A percentile compares a stretch with the other conserved stretches of the same genome.
Conservation (phyloP, 2,329 filamentous ascomycete species). For the Trichoderma sp. region DNA sequence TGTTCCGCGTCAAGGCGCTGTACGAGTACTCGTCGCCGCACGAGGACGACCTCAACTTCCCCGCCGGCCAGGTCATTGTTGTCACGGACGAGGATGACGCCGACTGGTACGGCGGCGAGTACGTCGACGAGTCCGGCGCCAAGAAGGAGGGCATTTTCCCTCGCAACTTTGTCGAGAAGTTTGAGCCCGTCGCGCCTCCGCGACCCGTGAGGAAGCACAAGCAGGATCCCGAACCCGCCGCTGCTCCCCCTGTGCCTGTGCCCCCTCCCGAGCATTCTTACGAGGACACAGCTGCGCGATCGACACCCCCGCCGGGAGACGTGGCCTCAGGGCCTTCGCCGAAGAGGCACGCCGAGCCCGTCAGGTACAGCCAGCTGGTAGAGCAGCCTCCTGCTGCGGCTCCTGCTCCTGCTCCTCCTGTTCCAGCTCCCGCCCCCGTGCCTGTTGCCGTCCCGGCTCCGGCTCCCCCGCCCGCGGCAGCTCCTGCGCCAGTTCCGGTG, state of each 20-base stretch:
- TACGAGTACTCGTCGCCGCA: conserved; percentile 92
- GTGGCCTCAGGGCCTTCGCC: conserved; percentile 29
- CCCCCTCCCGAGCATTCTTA: conserved; percentile 34
- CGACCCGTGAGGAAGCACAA: conserved; percentile 75
- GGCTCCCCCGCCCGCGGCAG: conserved; percentile 21
- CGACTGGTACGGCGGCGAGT: conserved; percentile 92
- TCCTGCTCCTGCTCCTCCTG: conserved; percentile 22
- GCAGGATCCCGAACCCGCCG: conserved; percentile 45
- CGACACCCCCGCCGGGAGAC: conserved; percentile 35
- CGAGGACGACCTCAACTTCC: conserved; percentile 91
- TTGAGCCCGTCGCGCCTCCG: conserved; percentile 85
- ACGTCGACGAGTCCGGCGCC: conserved; percentile 68
- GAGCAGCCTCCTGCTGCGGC: conserved; percentile 32
- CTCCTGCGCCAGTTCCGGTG: conserved; percentile 25
- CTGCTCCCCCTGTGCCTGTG: conserved; percentile 29
- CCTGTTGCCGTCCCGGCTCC: conserved; percentile 27
- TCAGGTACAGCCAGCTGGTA: conserved; percentile 33
- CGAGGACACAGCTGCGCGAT: conserved; percentile 32
- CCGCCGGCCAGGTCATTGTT: conserved; percentile 82
- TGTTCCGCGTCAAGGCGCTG: conserved; percentile 92
- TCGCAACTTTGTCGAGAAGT: conserved; percentile 95
- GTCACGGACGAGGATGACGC: conserved; percentile 89
- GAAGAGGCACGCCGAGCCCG: conserved; percentile 34
- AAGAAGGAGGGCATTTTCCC: conserved; percentile 88
- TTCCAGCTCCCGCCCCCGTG: conserved; percentile 20